Base-by-base conservation (phyloP, 1,139 yeast genomes). In the Lodderomyces orthopsilosis region DNA sequence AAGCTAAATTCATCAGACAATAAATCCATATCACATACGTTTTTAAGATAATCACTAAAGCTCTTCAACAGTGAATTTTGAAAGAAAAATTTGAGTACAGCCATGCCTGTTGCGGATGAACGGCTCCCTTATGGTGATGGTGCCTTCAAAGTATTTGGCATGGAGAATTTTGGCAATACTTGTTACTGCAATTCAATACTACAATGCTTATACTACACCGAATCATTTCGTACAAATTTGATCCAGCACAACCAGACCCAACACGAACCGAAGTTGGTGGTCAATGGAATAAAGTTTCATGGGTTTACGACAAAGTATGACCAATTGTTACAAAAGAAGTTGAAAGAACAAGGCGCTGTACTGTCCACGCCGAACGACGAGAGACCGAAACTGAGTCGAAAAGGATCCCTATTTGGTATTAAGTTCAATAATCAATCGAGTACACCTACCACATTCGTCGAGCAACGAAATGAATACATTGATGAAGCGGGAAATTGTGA, bases 121-220 rank as follows among this genome's bases (percentile, higher is more conserved):
- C 24, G 30, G 12, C 43, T 49, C 15, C 51, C 51, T 15, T 49
- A 43, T 56, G 90, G 89, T 4, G 83, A 81, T 59, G 91, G 90
- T 1, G 67, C 81, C 12, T 69, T 75, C 47, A 85, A 90, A 63
- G 77, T 90, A 34, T 93, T 84, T 64, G 98, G 98, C 5, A 83
- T 91, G 80, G 98, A 93, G 62, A 93, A 93, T 63, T 91, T 90
- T 61, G 97, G 98, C 26, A 84, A 87, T 61, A 91, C 96, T 0
- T 91, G 98, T 65, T 93, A 93, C 63, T 89, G 96, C 63, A 93
- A 93, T 57, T 89, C 96, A 8, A 85, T 93, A 22, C 66, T 93
- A 23, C 98, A 93, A 62, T 89, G 96, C 54, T 75, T 93, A 18
- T 93, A 79, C 66, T 84, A 85, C 61, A 75, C 93, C 1, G 77